A percentile compares a stretch with the other conserved stretches of the same genome.
Evolutionary conservation across 2,329 filamentous ascomycete genomes (phyloP).

Genomic region (Exophiala spinifera): DNA sequence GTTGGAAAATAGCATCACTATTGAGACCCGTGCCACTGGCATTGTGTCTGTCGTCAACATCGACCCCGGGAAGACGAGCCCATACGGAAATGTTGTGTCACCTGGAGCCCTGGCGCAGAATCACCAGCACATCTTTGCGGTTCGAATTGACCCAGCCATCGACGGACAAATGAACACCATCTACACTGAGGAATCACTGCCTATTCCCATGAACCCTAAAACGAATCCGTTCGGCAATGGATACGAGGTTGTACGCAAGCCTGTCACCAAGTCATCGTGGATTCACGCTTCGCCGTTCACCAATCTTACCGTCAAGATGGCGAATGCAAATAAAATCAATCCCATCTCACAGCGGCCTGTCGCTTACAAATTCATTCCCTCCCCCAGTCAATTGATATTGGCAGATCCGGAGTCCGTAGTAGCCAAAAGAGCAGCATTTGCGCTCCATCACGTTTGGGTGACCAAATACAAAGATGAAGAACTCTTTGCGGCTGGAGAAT

Average conservation of each 20-base stretch:
- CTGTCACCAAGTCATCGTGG: constrained; percentile 47
- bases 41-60: constrained; percentile 63
- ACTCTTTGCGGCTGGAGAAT: constrained; percentile 49
- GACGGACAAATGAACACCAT: constrained; percentile 56
- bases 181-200: constrained; percentile 52
- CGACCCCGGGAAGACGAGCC: constrained; percentile 51
- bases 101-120: constrained; percentile 65
- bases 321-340: constrained; percentile 45
- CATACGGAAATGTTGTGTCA: constrained; percentile 62
- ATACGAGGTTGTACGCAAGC: constrained; percentile 54
- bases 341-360: constrained; percentile 43
- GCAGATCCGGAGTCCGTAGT: constrained; percentile 45
- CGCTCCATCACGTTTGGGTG: constrained; percentile 51
- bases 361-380: constrained; percentile 48
- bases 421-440: constrained; percentile 46
- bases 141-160: constrained; percentile 63
- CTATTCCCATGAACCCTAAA: constrained; percentile 48
- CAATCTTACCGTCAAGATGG: constrained; percentile 48
- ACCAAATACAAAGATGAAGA: constrained; percentile 50
- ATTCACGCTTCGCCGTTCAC: constrained; percentile 53
- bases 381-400: constrained; percentile 48
- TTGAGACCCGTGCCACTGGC: constrained; percentile 64
- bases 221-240: constrained; percentile 62
- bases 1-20: constrained; percentile 40
- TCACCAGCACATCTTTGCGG: constrained; percentile 68